Base-by-base conservation (phyloP, 1,139 yeast species). In the Saccharomyces hybrid region DNA sequence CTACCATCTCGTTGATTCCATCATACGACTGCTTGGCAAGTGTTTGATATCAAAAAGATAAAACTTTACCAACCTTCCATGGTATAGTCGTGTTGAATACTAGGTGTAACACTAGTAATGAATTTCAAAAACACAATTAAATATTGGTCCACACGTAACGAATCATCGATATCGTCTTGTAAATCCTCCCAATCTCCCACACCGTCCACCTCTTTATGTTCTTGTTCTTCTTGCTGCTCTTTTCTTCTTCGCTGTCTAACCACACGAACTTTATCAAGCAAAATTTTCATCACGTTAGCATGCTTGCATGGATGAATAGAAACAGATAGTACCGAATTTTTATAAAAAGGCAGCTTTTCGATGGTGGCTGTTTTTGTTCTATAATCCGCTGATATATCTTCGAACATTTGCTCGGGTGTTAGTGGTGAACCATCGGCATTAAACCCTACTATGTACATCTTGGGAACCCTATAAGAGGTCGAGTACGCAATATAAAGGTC, bases 271-370 rank as follows among this genome's bases (percentile, higher is more conserved):
- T 83, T 76, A 52, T 83, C 86, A 79, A 93, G 82, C 59, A 93
- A 75, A 42, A 89, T 86, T 63, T 83, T 84, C 99, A 93, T 93
- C 23, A 93, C 99, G 47, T 87, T 83, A 3, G 98, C 90, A 69
- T 93, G 99, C 61, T 86, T 84, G 69, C 99, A 93, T 1, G 99
- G 99, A 68, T 93, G 99, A 53, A 93, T 91, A 6, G 96, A 88
- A 6, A 95, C 91, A 23, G 95, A 79, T 0, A 95, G 87, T 9
- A 63, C 58, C 38, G 93, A 81, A 66, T 84, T 83, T 54, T 80
- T 81, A 54, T 84, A 78, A 63, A 91, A 91, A 3, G 99, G 99
- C 6, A 96, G 84, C 59, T 81, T 83, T 70, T 93, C 99, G 58
- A 93, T 91, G 1, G 99, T 93, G 31, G 95, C 99, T 0, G 99